Percentiles rank a stretch among this genome's conserved stretches.
phyloP scores from a whole-genome alignment of 352 stramenopile species.

The Phytophthora nicotianae region DNA sequence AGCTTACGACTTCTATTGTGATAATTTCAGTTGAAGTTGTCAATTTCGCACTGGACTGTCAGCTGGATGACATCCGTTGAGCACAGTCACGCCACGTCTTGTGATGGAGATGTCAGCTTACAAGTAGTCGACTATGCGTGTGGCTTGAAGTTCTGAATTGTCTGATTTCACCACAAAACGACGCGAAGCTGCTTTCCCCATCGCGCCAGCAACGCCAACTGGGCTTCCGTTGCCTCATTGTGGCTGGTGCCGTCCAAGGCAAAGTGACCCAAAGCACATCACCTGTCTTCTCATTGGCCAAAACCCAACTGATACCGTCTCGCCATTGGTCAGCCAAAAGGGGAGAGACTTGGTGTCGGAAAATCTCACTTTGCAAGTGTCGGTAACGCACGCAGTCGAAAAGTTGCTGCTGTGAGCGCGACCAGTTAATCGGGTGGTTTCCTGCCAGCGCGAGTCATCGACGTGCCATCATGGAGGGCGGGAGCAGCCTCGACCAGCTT shows the following conservation, averaged over 20 bases:
- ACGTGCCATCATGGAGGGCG: constrained; percentile 39
- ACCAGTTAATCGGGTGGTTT: constrained; percentile 20
- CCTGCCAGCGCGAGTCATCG: background rate
- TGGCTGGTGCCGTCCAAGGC: background rate
- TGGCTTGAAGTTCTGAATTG: constrained; percentile 5
- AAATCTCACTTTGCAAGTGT: constrained; percentile 19
- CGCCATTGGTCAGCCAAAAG: constrained; percentile 30
- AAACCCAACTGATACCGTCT: constrained; percentile 3
- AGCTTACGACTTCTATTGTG: background rate
- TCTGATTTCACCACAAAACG: constrained; percentile 23
- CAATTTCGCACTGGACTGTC: constrained; percentile 10
- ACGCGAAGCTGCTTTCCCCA: constrained; percentile 20
- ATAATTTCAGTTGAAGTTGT: constrained; percentile 7
- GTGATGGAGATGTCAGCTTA: constrained; percentile 10
- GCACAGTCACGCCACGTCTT: constrained; percentile 3
- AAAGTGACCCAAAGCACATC: constrained; percentile 7
- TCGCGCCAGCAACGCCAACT: constrained; percentile 19
- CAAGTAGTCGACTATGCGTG: constrained; percentile 10
- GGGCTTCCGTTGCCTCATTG: constrained; percentile 15
- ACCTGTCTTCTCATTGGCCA: constrained; percentile 17
- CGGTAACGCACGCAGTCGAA: constrained; percentile 28
- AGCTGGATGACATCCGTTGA: constrained; percentile 3
- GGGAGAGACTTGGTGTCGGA: constrained; percentile 14
- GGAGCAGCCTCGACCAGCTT: constrained; percentile 45
- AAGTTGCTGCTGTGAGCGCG: constrained; percentile 28